Evolutionary conservation across 2,329 filamentous ascomycete species (phyloP), one percentile per base, ranked within the genome.

Genomic region (Alternaria viburni): DNA sequence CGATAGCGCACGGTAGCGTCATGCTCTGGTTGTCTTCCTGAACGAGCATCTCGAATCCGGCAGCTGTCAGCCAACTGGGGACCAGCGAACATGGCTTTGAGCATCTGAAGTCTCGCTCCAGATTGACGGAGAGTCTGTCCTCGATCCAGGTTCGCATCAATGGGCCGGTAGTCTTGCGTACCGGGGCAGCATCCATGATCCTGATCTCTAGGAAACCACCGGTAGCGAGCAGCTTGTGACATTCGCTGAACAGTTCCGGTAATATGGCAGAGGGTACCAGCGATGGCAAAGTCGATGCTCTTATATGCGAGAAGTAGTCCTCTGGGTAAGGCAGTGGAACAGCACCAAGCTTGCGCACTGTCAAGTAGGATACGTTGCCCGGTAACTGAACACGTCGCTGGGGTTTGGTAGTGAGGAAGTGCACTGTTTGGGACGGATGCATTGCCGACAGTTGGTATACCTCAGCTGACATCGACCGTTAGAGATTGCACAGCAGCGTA

Each of bases 121-220:
- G 77, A 60, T 89, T 89, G 7, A 86, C 75, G 2, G 90, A 74
- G 0, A 92, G 80, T 55, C 90, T 82, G 4, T 86, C 82, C 46
- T 90, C 87, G 3, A 92, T 80, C 90, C 90, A 92, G 1, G 81
- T 75, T 36, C 85, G 82, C 72, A 92, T 79, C 2, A 80, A 79
- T 0, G 87, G 87, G 0, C 90, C 90, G 23, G 88, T 80, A 0
- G 85, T 88, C 2, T 82, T 78, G 4, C 85, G 79, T 1, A 85
- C 80, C 0, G 90, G 90, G 8, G 86, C 80, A 0, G 90, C 88
- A 61, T 92, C 88, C 66, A 91, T 86, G 17, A 91, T 78, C 0
- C 86, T 85, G 15, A 92, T 77, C 62, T 89, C 85, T 12, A 91
- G 75, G 19, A 82, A 80, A 1, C 89, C 89, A 0, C 84, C 83